These are phyloP conservation scores for Quillaja saponaria DNA, from an alignment of 306 rosid genomes.

Conservation along the genomic window DNA sequence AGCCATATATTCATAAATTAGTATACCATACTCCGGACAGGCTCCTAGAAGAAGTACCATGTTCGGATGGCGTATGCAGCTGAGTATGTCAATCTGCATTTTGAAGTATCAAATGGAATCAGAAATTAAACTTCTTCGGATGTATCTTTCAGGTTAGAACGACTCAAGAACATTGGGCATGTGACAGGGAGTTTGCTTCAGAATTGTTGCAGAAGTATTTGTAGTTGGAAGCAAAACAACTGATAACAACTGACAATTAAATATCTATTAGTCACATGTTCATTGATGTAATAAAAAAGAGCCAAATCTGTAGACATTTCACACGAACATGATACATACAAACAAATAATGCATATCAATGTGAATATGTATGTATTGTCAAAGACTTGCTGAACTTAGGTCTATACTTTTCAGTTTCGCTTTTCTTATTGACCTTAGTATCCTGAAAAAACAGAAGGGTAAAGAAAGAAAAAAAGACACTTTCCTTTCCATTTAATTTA, in stretches of 20 bases:
- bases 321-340: too few relatives aligned
- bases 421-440: too few relatives aligned
- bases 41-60: constrained; percentile 97
- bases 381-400: too few relatives aligned
- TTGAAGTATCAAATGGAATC: background rate
- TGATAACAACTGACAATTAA: background rate
- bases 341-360: too few relatives aligned
- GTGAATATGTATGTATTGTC: too few relatives aligned
- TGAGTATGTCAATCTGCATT: constrained; percentile 83
- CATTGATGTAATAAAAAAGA: background rate
- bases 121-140: background rate
- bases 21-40: constrained; percentile 82
- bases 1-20: constrained; percentile 86
- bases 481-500: background rate
- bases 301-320: too few relatives aligned
- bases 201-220: background rate
- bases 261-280: background rate
- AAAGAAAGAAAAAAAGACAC: too few relatives aligned
- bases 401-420: too few relatives aligned
- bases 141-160: too few relatives aligned
- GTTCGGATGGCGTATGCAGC: constrained; percentile 94
- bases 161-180: background rate
- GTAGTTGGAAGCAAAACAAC: background rate
- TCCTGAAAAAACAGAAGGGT: too few relatives aligned
- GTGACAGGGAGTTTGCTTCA: background rate